phyloP scores from a whole-genome alignment of 192 early-diverging fungal species.

The Umbelopsis sp. region DNA sequence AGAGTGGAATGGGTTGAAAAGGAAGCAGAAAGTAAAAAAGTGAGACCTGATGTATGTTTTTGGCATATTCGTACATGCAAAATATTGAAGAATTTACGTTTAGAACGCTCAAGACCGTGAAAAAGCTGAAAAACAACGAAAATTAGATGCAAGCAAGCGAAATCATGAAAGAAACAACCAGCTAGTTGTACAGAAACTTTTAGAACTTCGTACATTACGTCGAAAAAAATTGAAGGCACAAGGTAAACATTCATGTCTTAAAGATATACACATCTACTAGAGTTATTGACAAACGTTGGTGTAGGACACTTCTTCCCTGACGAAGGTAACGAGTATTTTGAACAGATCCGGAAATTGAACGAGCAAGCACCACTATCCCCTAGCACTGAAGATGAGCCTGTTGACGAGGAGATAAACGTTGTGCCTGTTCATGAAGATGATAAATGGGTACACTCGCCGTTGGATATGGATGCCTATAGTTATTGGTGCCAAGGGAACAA shows the following conservation, averaged over 20 bases:
- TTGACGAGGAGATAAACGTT: not conserved
- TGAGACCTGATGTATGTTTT: not conserved
- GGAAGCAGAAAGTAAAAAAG: not conserved
- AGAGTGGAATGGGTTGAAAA: conserved; percentile 10
- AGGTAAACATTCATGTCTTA: not conserved
- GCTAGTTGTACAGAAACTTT: conserved; percentile 8
- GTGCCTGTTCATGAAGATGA: not conserved
- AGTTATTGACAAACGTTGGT: not conserved
- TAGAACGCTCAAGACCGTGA: not conserved
- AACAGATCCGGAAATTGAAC: not conserved
- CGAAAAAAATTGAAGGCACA: not conserved
- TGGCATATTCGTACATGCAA: not conserved
- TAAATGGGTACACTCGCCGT: not conserved
- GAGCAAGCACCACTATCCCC: not conserved
- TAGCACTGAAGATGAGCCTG: not conserved
- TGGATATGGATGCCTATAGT: not conserved
- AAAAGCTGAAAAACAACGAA: conserved; percentile 2
- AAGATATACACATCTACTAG: not conserved
- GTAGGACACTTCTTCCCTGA: conserved; percentile 10
- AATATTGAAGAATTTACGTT: not conserved
- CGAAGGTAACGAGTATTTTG: not conserved
- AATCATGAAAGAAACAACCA: conserved; percentile 1
- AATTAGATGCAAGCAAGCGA: not conserved
- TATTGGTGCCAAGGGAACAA: not conserved
- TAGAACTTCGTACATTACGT: not conserved